phyloP scores from a whole-genome alignment of 2,329 filamentous ascomycete species.

The Exserohilum rostratum region DNA sequence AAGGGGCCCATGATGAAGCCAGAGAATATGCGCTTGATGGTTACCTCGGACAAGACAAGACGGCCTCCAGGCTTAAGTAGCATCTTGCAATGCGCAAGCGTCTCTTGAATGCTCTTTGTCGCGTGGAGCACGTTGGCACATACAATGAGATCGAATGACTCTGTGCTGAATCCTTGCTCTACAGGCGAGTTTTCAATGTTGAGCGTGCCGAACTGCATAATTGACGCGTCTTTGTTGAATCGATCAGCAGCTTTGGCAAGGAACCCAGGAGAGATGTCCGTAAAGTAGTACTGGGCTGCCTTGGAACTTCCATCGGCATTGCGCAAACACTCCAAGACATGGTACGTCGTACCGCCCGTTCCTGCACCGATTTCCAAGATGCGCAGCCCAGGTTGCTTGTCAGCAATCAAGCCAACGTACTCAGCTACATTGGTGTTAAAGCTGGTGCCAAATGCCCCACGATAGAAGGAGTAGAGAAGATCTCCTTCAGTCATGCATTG shows the following conservation, averaged over 20 bases:
- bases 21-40: conserved; percentile 12
- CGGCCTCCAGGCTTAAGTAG: conserved; percentile 6
- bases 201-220: conserved; percentile 10
- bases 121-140: conserved; percentile 10
- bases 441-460: conserved; percentile 7
- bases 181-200: conserved; percentile 9
- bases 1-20: conserved; percentile 11
- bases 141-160: conserved; percentile 8
- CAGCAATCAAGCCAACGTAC: conserved; percentile 9
- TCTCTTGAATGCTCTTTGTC: conserved; percentile 10
- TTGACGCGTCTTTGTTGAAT: conserved; percentile 4
- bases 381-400: conserved; percentile 7
- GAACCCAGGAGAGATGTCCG: conserved; percentile 12
- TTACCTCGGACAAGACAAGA: conserved; percentile 11
- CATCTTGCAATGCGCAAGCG: conserved; percentile 4
- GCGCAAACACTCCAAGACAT: conserved; percentile 10
- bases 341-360: conserved; percentile 9
- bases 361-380: conserved; percentile 13
- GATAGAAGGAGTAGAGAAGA: conserved; percentile 10
- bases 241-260: conserved; percentile 7
- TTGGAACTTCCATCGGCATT: conserved; percentile 8
- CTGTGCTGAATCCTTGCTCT: conserved; percentile 7
- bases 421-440: conserved; percentile 12
- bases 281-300: conserved; percentile 10
- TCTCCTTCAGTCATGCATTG: conserved; percentile 13